Evolutionary conservation across 2,329 filamentous ascomycete genomes (phyloP).

Genomic region (Colletotrichum falcatum): DNA sequence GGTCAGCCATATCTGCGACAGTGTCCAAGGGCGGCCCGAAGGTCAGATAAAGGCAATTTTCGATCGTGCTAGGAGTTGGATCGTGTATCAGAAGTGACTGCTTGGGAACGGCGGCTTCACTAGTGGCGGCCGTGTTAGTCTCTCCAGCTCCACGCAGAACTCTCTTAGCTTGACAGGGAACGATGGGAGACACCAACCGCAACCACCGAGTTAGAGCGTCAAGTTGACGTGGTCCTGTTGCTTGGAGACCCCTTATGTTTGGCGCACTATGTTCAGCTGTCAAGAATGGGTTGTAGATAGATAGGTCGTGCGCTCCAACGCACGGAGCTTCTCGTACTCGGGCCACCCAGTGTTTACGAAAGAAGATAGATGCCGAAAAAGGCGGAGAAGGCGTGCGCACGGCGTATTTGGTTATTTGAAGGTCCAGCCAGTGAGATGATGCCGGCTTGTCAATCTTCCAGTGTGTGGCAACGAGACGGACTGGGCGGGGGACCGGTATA

Average conservation of each 20-base stretch:
- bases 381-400: not conserved
- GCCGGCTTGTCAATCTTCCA: constrained; percentile 7
- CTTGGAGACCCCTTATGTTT: constrained; percentile 30
- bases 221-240: not conserved
- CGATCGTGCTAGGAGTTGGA: constrained; percentile 19
- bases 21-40: constrained; percentile 22
- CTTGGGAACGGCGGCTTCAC: constrained; percentile 30
- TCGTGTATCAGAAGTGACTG: constrained; percentile 23
- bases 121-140: constrained; percentile 37
- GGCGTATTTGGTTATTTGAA: not conserved
- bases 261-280: constrained; percentile 36
- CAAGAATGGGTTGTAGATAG: constrained; percentile 23
- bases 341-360: not conserved
- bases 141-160: constrained; percentile 10
- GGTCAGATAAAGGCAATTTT: constrained; percentile 30
- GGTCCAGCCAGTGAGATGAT: not conserved
- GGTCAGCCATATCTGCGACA: constrained; percentile 33
- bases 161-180: constrained; percentile 30
- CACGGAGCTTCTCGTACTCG: constrained; percentile 12
- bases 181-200: constrained; percentile 11
- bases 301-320: constrained; percentile 25
- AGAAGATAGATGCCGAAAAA: not conserved
- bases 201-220: constrained; percentile 2
- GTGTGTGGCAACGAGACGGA: not conserved
- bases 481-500: not conserved